Evolutionary conservation across 805 yeast species (phyloP), one percentile per base, ranked within the genome.

Genomic region (Monosporozyma yasuniensis): DNA sequence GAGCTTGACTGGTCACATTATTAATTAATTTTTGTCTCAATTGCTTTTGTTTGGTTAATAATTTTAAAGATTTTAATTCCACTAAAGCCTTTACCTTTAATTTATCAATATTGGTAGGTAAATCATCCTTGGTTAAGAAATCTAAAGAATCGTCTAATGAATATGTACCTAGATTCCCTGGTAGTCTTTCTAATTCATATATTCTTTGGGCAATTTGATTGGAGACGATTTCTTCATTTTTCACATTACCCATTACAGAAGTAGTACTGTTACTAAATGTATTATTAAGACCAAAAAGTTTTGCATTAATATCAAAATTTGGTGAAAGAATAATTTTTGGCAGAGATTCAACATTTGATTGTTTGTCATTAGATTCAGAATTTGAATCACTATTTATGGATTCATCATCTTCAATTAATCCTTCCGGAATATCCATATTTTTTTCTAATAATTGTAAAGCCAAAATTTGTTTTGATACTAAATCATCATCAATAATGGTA

Each of bases 31-130:
- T 74, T 59, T 81, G 83, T 62, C 87, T 81, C 47, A 84, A 56
- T 50, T 78, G 79, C 60, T 85, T 86, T 62, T 86, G 95, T 56
- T 81, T 79, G 1, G 84, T 73, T 49, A 86, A 70, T 3, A 84
- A 63, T 56, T 81, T 78, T 51, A 86, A 69, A 1, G 85, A 71
- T 63, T 84, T 86, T 57, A 86, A 69, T 66, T 86, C 95, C 39
- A 85, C 72, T 32, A 86, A 66, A 4, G 88, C 80, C 49, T 73
- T 76, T n/a, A 83, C 63, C 63, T 85, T 85, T 49, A 83, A 65
- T 14, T 72, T 75, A 58, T 84, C 89, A 30, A 73, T 67, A 25
- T 72, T 70, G 1, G 70, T 66, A 5, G 76, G 66, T 18, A 75
- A 55, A 48, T 74, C 75, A 54, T 74, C 78, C 41, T 76, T 69